Evolutionary conservation across 345 rosid species (phyloP).

Genomic region (Lagerstroemia speciosa): DNA sequence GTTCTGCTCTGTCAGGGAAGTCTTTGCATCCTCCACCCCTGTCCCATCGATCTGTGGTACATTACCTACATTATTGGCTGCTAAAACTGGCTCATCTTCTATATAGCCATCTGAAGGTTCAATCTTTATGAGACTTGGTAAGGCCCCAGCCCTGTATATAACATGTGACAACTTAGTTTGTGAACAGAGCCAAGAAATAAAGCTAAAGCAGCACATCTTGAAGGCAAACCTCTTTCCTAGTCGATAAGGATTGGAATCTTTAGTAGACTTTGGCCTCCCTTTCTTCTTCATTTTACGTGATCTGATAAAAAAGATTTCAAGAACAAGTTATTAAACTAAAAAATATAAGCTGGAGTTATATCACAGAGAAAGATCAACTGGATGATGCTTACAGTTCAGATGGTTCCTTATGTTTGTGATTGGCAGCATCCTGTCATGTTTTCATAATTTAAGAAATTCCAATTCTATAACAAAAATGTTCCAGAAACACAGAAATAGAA

Average conservation of each 20-base stretch:
- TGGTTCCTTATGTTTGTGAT: background rate
- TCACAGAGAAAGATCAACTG: background rate
- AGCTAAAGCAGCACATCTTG: background rate
- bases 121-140: background rate
- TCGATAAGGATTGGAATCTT: background rate
- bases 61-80: background rate
- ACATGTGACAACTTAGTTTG: background rate
- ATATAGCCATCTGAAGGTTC: background rate
- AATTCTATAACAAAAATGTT: background rate
- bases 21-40: background rate
- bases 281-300: background rate
- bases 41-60: background rate
- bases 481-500: background rate
- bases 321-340: background rate
- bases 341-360: background rate
- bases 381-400: background rate
- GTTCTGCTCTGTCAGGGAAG: background rate
- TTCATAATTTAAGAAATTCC: background rate
- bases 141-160: slow-evolving; percentile 3
- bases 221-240: slow-evolving; percentile 4
- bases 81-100: background rate
- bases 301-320: background rate
- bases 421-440: background rate
- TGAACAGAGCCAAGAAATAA: background rate
- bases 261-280: background rate